These are phyloP conservation scores for Endotrypanum monterogeii DNA, from an alignment of 208 protist species.

Conservation along the genomic window DNA sequence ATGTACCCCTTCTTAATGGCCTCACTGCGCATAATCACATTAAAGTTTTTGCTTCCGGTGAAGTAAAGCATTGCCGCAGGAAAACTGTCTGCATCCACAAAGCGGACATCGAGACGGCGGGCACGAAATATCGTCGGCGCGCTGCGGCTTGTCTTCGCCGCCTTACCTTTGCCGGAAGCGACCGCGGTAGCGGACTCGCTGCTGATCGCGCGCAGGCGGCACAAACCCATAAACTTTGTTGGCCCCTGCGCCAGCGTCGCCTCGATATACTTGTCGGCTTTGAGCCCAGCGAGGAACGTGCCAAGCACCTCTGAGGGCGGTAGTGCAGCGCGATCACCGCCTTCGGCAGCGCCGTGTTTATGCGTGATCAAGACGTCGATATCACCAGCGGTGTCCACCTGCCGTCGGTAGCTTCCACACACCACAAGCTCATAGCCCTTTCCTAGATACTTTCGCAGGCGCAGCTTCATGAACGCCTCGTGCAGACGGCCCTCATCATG, in stretches of 20 bases:
- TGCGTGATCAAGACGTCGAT: conserved; percentile 88
- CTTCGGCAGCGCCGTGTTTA: conserved; percentile 18
- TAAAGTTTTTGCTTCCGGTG: conserved; percentile 94
- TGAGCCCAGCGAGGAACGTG: conserved; percentile 58
- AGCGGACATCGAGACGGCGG: conserved; percentile 87
- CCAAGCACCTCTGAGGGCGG: conserved; percentile 53
- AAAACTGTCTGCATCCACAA: conserved; percentile 77
- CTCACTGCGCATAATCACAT: conserved; percentile 88
- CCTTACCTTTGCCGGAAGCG: neutral
- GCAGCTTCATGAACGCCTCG: conserved; percentile 79
- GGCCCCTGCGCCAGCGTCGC: conserved; percentile 77
- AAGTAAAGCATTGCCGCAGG: conserved; percentile 92
- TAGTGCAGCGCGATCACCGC: neutral
- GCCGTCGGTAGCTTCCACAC: conserved; percentile 84
- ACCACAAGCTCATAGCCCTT: conserved; percentile 69
- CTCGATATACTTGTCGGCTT: conserved; percentile 77
- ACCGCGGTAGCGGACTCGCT: neutral
- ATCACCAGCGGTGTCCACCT: conserved; percentile 67
- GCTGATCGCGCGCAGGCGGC: conserved; percentile 50
- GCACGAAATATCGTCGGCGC: conserved; percentile 46
- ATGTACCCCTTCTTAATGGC: conserved; percentile 81
- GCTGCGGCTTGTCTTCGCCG: conserved; percentile 21
- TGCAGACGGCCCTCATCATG: conserved; percentile 80
- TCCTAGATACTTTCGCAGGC: conserved; percentile 73
- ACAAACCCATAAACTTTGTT: conserved; percentile 92